Base-by-base conservation (phyloP, 306 rosid genomes). In the Quercus ilex region DNA sequence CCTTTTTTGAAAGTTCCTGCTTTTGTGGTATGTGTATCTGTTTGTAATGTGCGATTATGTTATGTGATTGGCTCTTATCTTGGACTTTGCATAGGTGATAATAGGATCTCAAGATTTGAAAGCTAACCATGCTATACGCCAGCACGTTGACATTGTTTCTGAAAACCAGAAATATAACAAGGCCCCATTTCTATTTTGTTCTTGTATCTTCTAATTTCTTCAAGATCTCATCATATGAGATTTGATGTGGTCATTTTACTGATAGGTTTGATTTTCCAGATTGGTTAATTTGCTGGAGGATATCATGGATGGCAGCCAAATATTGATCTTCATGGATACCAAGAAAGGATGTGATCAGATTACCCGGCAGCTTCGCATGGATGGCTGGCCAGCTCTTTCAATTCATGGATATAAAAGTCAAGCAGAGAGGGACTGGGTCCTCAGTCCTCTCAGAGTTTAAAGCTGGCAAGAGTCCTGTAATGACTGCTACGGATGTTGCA, bases 341-440 rank as follows among this genome's bases (percentile, higher is more conserved):
- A 95, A 95, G 83, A 93, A 95, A 86, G 99, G 97, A 74, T 93
- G 99, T 78, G 99, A 93, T 87, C 98, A 93, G 79, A 87, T 90
- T 71, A 95, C 99, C 17, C 80, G 96, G 71, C 99, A 91, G 83
- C 99, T 93, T 79, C 97, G 98, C 78, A 95, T 91, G 97, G 98
- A 91, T 89, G 99, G 98, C 68, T 95, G 99, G 99, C 99, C 98
- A 26, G 99, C 99, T 58, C 98, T 95, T 64, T 93, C 99, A 33
- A 95, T 93, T 82, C 98, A 95, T 75, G 99, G 99, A 64, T 94
- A 95, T 78, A 93, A 95, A 89, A 95, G 99, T 87, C 99, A 93
- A 88, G 98, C 98, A 63, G 98, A 95, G 87, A 93, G 98, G 80
- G 98, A 95, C 88, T 95, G 99, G 99, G 98, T 91, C 62, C 97